Evolutionary conservation across 116 monocot species (phyloP).

Genomic region (Iris pallida): DNA sequence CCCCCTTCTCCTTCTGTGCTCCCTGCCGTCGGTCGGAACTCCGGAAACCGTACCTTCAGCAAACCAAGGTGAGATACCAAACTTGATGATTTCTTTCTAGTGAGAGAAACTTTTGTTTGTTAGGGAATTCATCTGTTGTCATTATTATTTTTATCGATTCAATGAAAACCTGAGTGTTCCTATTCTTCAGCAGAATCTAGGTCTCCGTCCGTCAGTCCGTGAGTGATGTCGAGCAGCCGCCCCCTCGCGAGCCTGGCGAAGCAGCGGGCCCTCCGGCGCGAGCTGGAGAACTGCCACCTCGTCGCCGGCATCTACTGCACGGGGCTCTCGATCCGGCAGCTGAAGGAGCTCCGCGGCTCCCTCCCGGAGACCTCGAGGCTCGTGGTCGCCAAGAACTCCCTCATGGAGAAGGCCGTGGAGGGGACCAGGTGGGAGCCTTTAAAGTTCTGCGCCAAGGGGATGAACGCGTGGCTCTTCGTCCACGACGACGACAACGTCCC

Average conservation of each 20-base stretch:
- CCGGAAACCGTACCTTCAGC: no score
- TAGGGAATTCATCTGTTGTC: no score
- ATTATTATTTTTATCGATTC: no score
- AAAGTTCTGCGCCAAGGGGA: conserved; percentile 65
- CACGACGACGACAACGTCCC: conserved; percentile 81
- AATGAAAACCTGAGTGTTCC: no score
- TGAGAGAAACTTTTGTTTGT: no score
- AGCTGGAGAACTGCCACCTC: conserved; percentile 84
- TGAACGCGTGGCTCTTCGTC: conserved; percentile 97
- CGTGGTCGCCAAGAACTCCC: conserved; percentile 79
- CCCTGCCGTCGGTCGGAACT: no score
- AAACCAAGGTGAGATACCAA: no score
- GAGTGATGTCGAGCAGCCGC: conserved; percentile 1
- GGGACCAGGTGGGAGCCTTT: conserved; percentile 74
- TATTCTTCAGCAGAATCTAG: no score
- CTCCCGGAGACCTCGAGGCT: conserved; percentile 68
- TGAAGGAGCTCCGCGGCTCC: conserved; percentile 66
- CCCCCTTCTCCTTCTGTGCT: no score
- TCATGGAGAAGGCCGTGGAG: conserved; percentile 66
- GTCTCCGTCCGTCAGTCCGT: no score
- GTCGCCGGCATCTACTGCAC: conserved; percentile 80
- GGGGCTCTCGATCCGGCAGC: conserved; percentile 72
- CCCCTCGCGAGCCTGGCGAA: conserved; percentile 10
- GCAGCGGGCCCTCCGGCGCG: conserved; percentile 9
- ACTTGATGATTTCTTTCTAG: no score